phyloP scores from a whole-genome alignment of 495 filamentous ascomycete genomes.

The Penicillium tannophilum region DNA sequence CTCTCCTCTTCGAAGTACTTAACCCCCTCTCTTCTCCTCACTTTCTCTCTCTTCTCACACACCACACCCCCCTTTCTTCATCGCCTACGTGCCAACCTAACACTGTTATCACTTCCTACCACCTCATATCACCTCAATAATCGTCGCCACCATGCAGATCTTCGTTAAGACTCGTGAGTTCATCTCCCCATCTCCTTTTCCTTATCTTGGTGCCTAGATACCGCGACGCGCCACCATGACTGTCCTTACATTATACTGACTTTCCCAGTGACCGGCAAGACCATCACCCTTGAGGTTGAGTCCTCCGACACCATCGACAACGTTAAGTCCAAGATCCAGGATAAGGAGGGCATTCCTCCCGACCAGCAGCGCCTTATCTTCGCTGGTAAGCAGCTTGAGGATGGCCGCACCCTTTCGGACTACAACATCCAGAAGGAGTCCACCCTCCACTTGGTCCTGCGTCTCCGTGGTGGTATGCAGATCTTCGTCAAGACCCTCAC shows the following conservation, averaged over 20 bases:
- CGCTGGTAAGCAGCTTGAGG: constrained; percentile 96
- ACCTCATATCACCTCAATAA: constrained; percentile 12
- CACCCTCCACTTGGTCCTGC: constrained; percentile 92
- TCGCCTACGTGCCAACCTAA: constrained; percentile 10
- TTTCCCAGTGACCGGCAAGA: constrained; percentile 82
- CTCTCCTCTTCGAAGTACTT: constrained; percentile 34
- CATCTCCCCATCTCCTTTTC: constrained; percentile 14
- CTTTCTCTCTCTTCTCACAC: constrained; percentile 15
- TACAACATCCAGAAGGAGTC: constrained; percentile 99
- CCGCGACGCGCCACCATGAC: constrained; percentile 6
- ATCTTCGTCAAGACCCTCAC: constrained; percentile 95
- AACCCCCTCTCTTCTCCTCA: constrained; percentile 20
- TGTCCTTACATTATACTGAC: constrained; percentile 20
- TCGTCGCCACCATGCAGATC: constrained; percentile 76
- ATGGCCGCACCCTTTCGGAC: constrained; percentile 93
- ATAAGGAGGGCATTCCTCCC: constrained; percentile 98
- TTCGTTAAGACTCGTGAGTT: constrained; percentile 95
- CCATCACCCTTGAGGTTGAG: constrained; percentile 99
- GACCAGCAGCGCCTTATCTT: constrained; percentile 99
- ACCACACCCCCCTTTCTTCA: constrained; percentile 15
- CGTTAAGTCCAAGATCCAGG: constrained; percentile 98
- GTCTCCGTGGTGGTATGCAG: constrained; percentile 98
- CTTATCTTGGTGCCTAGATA: constrained; percentile 2
- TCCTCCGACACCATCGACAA: constrained; percentile 98
- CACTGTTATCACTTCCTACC: background rate